phyloP scores from a whole-genome alignment of 805 yeast species.

The Pichia sporocuriosa region DNA sequence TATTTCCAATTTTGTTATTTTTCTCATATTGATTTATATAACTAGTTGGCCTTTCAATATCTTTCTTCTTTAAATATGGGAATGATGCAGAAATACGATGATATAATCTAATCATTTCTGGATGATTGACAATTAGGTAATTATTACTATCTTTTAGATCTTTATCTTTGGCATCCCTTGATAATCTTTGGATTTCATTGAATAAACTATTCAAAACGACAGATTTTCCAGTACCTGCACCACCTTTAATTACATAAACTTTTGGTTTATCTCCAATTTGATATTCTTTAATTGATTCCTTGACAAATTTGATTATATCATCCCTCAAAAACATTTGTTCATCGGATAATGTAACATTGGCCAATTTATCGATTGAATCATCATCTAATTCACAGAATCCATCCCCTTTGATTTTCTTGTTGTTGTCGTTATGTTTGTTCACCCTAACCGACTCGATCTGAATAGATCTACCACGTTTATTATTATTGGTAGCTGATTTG shows the following conservation, averaged over 20 bases:
- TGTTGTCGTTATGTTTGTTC: too few relatives aligned
- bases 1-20: slow-evolving; percentile 9
- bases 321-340: slow-evolving; percentile 32
- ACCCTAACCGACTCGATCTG: slow-evolving; percentile 1
- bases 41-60: slow-evolving; percentile 42
- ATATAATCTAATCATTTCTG: slow-evolving; percentile 41
- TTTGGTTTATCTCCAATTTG: slow-evolving; percentile 17
- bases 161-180: slow-evolving; percentile 16
- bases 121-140: slow-evolving; percentile 39
- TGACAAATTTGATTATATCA: slow-evolving; percentile 27
- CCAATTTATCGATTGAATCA: slow-evolving; percentile 33
- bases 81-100: slow-evolving; percentile 33
- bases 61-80: slow-evolving; percentile 31
- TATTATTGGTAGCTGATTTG: too few relatives aligned
- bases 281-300: slow-evolving; percentile 18
- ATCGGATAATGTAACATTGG: slow-evolving; percentile 30
- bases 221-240: slow-evolving; percentile 44
- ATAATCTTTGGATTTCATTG: slow-evolving; percentile 34
- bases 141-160: slow-evolving; percentile 28
- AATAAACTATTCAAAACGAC: slow-evolving; percentile 37
- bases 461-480: neutral
- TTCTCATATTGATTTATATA: slow-evolving; percentile 32
- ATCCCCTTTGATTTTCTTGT: slow-evolving; percentile 1
- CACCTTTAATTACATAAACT: slow-evolving; percentile 40
- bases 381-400: neutral